Percentiles rank a stretch among this genome's conserved stretches.
These are phyloP conservation scores for Penicillium sp. DNA, from an alignment of 2,329 filamentous ascomycete genomes.

Conservation along the genomic window DNA sequence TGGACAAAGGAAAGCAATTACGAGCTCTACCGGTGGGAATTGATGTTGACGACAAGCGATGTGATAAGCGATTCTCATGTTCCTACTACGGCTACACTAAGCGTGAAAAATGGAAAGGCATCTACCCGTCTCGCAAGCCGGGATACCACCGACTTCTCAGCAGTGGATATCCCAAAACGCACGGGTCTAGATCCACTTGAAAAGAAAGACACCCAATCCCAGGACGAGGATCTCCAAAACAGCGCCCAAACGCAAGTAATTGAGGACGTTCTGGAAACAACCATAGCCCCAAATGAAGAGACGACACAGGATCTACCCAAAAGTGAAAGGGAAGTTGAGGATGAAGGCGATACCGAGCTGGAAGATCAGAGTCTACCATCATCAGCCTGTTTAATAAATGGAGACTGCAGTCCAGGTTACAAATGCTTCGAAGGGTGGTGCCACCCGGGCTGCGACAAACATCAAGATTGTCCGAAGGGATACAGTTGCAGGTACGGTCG, in stretches of 20 bases:
- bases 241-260: neutral
- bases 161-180: neutral
- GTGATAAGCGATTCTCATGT: neutral
- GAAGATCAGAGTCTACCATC: neutral
- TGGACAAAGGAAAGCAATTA: neutral
- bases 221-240: neutral
- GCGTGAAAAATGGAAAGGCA: neutral
- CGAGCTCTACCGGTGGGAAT: neutral
- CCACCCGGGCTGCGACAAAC: neutral
- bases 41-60: neutral
- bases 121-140: neutral
- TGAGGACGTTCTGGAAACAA: neutral
- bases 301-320: neutral
- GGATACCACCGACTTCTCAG: neutral
- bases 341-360: neutral
- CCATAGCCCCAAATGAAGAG: neutral
- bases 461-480: neutral
- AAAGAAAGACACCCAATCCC: neutral
- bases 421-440: neutral
- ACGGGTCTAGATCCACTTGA: neutral
- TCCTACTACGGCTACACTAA: neutral
- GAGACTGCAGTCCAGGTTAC: neutral
- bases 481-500: neutral
- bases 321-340: neutral
- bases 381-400: neutral